These are phyloP conservation scores for Psilocybe tampanensis DNA, from an alignment of 768 basidiomycete species.

Conservation along the genomic window DNA sequence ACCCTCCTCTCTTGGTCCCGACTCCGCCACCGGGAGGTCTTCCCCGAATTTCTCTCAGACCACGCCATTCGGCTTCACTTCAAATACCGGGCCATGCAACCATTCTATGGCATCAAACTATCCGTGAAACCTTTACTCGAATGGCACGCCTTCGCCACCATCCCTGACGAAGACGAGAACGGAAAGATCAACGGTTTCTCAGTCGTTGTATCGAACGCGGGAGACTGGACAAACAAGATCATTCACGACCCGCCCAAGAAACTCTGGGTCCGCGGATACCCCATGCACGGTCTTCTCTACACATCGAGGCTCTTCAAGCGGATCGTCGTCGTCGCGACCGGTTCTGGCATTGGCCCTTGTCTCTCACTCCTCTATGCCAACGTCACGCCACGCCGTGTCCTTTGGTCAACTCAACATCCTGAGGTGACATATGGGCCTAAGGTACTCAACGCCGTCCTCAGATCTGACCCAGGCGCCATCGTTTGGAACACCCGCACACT, in stretches of 20 bases:
- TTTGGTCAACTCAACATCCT: constrained; percentile 45
- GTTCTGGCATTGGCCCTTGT: constrained; percentile 54
- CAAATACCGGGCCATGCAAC: constrained; percentile 44
- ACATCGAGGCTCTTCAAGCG: constrained; percentile 52
- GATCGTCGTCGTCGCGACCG: constrained; percentile 56
- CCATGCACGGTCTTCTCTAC: constrained; percentile 50
- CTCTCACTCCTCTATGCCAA: constrained; percentile 37
- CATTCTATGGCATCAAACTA: constrained; percentile 34
- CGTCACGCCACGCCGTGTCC: constrained; percentile 36
- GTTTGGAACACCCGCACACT: constrained; percentile 42
- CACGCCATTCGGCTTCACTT: constrained; percentile 59
- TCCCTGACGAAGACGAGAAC: constrained; percentile 34
- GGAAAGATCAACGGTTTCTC: constrained; percentile 46
- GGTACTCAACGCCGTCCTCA: constrained; percentile 39
- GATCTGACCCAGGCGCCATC: constrained; percentile 39
- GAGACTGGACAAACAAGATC: constrained; percentile 55
- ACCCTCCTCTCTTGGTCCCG: constrained; percentile 55
- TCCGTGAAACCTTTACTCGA: constrained; percentile 45
- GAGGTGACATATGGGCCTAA: constrained; percentile 42
- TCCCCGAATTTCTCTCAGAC: constrained; percentile 51
- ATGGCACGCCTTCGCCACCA: constrained; percentile 54
- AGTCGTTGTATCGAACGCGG: constrained; percentile 54
- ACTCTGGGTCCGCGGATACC: constrained; percentile 57
- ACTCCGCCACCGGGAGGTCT: constrained; percentile 50
- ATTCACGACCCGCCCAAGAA: constrained; percentile 52